Conservation (phyloP, 345 rosid species). For the Hibiscus trionum region DNA sequence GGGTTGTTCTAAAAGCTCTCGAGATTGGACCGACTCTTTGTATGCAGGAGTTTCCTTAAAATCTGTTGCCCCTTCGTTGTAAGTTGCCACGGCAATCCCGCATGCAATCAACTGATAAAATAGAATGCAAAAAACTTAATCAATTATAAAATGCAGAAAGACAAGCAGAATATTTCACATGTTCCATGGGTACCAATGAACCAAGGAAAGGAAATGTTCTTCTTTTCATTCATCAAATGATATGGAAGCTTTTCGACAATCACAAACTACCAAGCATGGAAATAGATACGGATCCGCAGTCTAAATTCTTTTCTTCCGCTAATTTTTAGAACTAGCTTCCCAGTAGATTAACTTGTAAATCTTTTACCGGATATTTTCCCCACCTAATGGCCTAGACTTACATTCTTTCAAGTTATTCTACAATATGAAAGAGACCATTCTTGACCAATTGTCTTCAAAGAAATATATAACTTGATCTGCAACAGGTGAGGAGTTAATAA, state of each 20-base stretch:
- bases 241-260: not conserved
- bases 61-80: slow-evolving; percentile 84
- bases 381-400: not conserved
- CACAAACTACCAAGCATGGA: not conserved
- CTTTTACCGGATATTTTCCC: not conserved
- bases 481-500: no score
- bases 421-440: not conserved
- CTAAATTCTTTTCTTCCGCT: not conserved
- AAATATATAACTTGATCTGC: not conserved
- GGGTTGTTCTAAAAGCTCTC: slow-evolving; percentile 67
- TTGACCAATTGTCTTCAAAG: not conserved
- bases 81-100: slow-evolving; percentile 72
- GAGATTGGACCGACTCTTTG: slow-evolving; percentile 64
- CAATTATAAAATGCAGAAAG: not conserved
- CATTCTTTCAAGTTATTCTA: not conserved
- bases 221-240: not conserved
- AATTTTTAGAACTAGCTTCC: not conserved
- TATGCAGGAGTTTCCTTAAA: slow-evolving; percentile 78
- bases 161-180: not conserved
- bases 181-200: not conserved
- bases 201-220: not conserved
- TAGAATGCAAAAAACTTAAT: not conserved
- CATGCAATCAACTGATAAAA: slow-evolving; percentile 55
- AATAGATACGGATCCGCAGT: not conserved
- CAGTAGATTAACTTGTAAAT: not conserved